phyloP scores from a whole-genome alignment of 306 rosid genomes.

The Urtica urens region DNA sequence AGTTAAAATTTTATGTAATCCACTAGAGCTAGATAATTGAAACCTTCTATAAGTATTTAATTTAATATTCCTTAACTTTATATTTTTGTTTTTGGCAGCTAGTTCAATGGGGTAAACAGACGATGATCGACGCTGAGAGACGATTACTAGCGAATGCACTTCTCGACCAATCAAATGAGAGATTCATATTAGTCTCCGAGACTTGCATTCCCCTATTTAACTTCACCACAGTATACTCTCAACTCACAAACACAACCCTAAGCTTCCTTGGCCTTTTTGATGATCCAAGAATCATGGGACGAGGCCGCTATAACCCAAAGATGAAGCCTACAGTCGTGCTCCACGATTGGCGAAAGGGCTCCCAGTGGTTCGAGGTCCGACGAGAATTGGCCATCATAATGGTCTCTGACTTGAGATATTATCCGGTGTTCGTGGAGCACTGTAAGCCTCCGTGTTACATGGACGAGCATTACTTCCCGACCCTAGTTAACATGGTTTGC shows the following conservation, averaged over 20 bases:
- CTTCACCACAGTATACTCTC: conserved; percentile 28
- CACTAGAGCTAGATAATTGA: background rate
- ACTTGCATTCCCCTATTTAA: conserved; percentile 34
- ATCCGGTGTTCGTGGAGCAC: conserved; percentile 11
- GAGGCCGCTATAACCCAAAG: conserved; percentile 18
- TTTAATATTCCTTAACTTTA: background rate
- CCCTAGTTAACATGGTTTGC: conserved; percentile 19
- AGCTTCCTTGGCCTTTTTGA: conserved; percentile 24
- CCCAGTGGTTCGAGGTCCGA: conserved; percentile 28
- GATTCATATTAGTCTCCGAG: conserved; percentile 35
- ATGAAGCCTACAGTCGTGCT: conserved; percentile 18
- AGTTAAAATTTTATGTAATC: no score
- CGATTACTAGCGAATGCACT: conserved; percentile 36
- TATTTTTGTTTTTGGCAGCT: conserved; percentile 14
- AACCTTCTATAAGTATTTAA: background rate
- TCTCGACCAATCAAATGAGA: conserved; percentile 36
- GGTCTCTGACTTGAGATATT: conserved; percentile 14
- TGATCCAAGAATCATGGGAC: conserved; percentile 16
- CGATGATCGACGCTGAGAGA: conserved; percentile 32
- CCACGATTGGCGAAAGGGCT: conserved; percentile 27
- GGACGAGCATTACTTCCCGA: conserved; percentile 34
- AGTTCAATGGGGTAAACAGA: conserved; percentile 26
- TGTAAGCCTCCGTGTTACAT: conserved; percentile 31
- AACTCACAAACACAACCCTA: conserved; percentile 26
- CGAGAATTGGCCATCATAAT: conserved; percentile 19